Evolutionary conservation across 2,329 filamentous ascomycete species (phyloP), one percentile per base, ranked within the genome.

Genomic region (Diaporthe sp.): DNA sequence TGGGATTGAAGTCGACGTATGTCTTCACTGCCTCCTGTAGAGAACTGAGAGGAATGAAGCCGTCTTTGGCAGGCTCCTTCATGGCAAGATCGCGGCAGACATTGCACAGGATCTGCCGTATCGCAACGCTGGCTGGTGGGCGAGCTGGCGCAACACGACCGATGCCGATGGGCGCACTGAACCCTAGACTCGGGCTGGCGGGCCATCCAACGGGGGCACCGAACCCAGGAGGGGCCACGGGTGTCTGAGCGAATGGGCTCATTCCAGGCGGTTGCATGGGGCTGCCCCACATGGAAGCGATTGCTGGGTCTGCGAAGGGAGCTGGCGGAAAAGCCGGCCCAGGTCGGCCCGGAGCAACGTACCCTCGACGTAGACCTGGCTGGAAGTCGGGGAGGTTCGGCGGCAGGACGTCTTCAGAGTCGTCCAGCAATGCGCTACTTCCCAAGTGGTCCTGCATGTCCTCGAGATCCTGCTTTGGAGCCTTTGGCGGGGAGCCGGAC

Each of bases 371-470:
- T 83, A 82, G 45, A 87, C 66, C 71, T 7, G 70, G 40, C n/a
- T 54, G 58, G 42, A 76, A 75, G 25, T 72, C 74, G 15, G 75
- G 75, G 25, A 76, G 57, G n/a, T n/a, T n/a, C 40, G 74, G 70
- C 42, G 73, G 75, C 17, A 76, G 54, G 76, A 84, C 89, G 81
- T 87, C 93, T 84, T 87, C 94, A 79, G 83, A 92, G 80, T 97
- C 95, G 76, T 93, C 93, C 61, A 98, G 87, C 17, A 99, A 87
- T 17, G 96, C 97, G 79, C 95, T 96, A 83, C 96, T 98, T 17
- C 97, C 97, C 35, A 99, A 88, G 79, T 97, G 95, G 76, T 93
- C 90, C 76, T 92, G 93, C 72, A 94, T 85, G 66, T 94, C 91
- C 72, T 96, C 95, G 28, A 95, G 86, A 73, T 93, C 92, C 38